These are phyloP conservation scores for Ensete ventricosum DNA, from an alignment of 176 grass and related monocot genomes.

Conservation along the genomic window DNA sequence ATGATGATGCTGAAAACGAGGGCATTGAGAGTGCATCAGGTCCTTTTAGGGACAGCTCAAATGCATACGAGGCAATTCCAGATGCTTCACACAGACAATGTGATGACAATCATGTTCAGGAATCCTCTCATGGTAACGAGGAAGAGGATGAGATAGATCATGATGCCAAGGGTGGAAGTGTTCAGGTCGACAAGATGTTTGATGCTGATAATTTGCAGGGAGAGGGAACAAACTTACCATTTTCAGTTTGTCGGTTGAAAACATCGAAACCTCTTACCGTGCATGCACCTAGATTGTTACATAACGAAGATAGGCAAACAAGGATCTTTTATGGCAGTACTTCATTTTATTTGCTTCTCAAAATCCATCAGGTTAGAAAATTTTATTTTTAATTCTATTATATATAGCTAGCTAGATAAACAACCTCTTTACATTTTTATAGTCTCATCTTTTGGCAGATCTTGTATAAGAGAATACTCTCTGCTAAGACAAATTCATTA, in stretches of 20 bases:
- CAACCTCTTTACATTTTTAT: neutral
- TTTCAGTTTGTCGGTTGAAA: conserved; percentile 36
- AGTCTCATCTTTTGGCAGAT: conserved; percentile 38
- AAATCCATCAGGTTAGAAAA: conserved; percentile 73
- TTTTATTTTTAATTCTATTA: neutral
- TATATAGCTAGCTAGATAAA: neutral
- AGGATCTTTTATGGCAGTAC: conserved; percentile 88
- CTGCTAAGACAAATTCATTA: conserved; percentile 76
- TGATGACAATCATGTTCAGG: conserved; percentile 41
- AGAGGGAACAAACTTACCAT: too few relatives aligned
- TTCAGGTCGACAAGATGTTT: conserved; percentile 27
- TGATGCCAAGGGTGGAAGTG: conserved; percentile 44
- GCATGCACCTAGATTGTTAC: conserved; percentile 38
- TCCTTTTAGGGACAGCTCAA: conserved; percentile 66
- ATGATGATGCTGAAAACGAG: conserved; percentile 48
- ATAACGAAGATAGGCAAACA: conserved; percentile 40
- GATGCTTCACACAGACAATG: conserved; percentile 71
- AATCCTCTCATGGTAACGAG: conserved; percentile 44
- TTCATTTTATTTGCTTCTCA: conserved; percentile 87
- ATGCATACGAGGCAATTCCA: conserved; percentile 68
- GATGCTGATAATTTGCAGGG: conserved; percentile 49
- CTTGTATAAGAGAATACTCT: conserved; percentile 83
- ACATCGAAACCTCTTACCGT: conserved; percentile 59
- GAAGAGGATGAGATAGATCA: conserved; percentile 63
- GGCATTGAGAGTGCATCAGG: conserved; percentile 65